phyloP scores from a whole-genome alignment of 2,329 filamentous ascomycete species.

The Drechslerella stenobrocha region DNA sequence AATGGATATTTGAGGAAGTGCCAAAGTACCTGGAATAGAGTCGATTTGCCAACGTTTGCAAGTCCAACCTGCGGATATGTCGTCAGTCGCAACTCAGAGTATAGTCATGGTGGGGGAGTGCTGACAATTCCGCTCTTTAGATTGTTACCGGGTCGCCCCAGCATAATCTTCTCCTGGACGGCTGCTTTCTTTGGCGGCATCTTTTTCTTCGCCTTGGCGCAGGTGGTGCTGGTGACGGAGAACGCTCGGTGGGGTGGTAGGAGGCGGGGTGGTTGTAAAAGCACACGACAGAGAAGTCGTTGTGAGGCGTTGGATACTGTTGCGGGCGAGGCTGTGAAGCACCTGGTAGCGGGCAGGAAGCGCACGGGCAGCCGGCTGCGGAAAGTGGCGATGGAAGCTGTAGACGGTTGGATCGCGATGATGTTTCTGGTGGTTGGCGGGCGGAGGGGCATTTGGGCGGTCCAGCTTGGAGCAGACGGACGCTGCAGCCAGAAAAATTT shows the following conservation, averaged over 20 bases:
- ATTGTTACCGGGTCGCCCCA: conserved; percentile 95
- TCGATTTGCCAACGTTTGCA: conserved; percentile 99
- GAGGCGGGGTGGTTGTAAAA: conserved; percentile 26
- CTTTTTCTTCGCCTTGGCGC: conserved; percentile 63
- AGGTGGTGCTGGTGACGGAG: conserved; percentile 54
- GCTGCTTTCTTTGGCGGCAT: conserved; percentile 96
- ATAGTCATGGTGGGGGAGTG: conserved; percentile 51
- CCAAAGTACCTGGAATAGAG: conserved; percentile 74
- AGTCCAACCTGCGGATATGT: conserved; percentile 75
- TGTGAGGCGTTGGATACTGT: conserved; percentile 20
- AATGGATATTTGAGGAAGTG: neutral
- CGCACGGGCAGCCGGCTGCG: conserved; percentile 57
- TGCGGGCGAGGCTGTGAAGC: conserved; percentile 49
- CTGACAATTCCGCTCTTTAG: conserved; percentile 98
- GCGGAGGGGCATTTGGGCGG: conserved; percentile 14
- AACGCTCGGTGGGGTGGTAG: conserved; percentile 47
- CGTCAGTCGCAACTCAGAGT: conserved; percentile 49
- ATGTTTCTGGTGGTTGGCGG: conserved; percentile 27
- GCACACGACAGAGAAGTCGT: conserved; percentile 55
- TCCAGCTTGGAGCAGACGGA: neutral
- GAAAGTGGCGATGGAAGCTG: conserved; percentile 55
- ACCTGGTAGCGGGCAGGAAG: conserved; percentile 48
- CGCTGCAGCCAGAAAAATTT: conserved; percentile 6
- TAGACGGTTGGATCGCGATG: conserved; percentile 46
- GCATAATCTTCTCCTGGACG: conserved; percentile 91